Evolutionary conservation across 139 green algal species (phyloP).

Genomic region (Tetradesmus obliquus): DNA sequence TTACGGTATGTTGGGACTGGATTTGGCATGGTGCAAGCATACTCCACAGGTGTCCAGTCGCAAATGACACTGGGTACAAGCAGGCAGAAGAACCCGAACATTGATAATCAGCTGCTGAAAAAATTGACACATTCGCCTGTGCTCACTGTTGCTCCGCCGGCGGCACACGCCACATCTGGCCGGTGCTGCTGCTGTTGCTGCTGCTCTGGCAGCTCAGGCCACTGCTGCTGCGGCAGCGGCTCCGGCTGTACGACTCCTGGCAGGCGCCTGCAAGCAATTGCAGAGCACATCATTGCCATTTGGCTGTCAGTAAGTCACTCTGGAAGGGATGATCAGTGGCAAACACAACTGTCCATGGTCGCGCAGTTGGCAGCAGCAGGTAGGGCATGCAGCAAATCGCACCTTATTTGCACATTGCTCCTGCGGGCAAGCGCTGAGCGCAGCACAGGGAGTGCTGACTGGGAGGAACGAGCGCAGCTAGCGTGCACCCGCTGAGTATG

Average conservation of each 20-base stretch:
- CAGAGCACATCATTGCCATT: not conserved
- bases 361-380: not conserved
- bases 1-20: not conserved
- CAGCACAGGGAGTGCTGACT: not conserved
- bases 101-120: too few relatives aligned
- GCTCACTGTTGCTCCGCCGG: conserved; percentile 40
- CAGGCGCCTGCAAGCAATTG: conserved; percentile 12
- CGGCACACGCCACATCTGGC: conserved; percentile 29
- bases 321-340: too few relatives aligned
- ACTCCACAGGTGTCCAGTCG: not conserved
- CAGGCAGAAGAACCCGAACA: too few relatives aligned
- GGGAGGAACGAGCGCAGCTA: not conserved
- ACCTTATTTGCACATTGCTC: not conserved
- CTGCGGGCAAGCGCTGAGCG: not conserved
- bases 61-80: not conserved
- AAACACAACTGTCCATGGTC: not conserved
- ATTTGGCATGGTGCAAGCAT: not conserved
- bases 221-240: conserved; percentile 20
- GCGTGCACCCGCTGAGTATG: not conserved
- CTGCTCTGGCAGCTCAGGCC: not conserved
- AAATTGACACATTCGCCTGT: not conserved
- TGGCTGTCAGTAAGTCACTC: too few relatives aligned
- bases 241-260: not conserved
- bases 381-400: not conserved
- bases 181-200: conserved; percentile 26